A percentile compares a stretch with the other conserved stretches of the same genome.
Conservation (phyloP, 495 filamentous ascomycete genomes). For the Aspergillus campestris region DNA sequence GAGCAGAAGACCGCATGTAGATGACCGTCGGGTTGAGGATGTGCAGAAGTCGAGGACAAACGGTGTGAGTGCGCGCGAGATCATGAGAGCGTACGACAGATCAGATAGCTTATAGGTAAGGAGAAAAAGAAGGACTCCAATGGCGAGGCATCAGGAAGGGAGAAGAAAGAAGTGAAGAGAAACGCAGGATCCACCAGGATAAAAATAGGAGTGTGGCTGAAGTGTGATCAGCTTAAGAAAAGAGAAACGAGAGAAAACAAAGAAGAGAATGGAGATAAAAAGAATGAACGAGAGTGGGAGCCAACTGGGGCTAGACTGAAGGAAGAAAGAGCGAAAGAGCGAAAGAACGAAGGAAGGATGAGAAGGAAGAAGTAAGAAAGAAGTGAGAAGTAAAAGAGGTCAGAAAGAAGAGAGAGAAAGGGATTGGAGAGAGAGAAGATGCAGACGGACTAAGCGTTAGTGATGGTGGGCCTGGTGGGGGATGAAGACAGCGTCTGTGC, state of each 20-base stretch:
- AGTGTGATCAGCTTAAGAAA: neutral
- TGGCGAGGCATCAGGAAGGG: neutral
- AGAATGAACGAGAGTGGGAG: neutral
- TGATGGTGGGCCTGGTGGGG: constrained; percentile 1
- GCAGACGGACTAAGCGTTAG: constrained; percentile 1
- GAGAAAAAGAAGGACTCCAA: no score
- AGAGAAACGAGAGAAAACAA: neutral
- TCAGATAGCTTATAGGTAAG: no score
- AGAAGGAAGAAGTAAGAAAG: neutral
- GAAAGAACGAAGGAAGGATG: neutral
- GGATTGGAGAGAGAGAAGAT: constrained; percentile 1
- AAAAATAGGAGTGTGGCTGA: constrained; percentile 4
- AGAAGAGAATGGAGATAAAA: neutral
- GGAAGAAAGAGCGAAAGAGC: constrained; percentile 4
- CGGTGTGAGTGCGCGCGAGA: no score
- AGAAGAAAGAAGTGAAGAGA: neutral
- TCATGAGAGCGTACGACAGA: no score
- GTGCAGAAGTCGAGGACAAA: no score
- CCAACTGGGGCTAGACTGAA: neutral
- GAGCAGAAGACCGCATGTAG: no score
- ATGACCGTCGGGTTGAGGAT: no score
- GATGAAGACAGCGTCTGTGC: neutral
- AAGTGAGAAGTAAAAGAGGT: neutral
- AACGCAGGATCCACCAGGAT: neutral
- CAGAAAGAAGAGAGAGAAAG: constrained; percentile 1